Evolutionary conservation across 2,329 filamentous ascomycete genomes (phyloP), one percentile per base, ranked within the genome.

Genomic region (Epichloe sibirici): DNA sequence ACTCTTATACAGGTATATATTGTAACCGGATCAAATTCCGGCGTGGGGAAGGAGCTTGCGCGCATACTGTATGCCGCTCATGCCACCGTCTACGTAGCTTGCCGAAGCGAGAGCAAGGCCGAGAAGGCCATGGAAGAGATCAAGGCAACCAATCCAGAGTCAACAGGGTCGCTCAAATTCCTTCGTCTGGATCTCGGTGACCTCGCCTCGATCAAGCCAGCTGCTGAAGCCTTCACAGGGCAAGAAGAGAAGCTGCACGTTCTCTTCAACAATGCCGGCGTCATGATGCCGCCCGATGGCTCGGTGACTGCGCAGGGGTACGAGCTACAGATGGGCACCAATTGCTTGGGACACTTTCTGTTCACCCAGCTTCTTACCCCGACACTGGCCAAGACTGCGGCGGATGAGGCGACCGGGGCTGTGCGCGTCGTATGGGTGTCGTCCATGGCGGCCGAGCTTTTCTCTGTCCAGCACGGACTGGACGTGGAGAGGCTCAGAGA

Each of bases 81-180:
- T 51, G 77, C 69, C 38, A 78, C 67, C 1, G 73, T 82, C n/a
- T 82, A 80, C 62, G 62, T 79, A 28, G 76, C 76, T 4, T 71
- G 72, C 3, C 75, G 78, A 34, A 72, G 64, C 3, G 59, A 67
- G 37, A 62, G 68, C n/a, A 76, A 75, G 55, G 75, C 68, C 12
- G 61, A 63, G 3, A 55, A 61, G 0, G 75, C 75, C 40, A 75
- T 82, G 45, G 60, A 65, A 4, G 55, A 62, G 5, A 73, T 81
- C 57, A 65, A 69, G 52, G 51, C 62, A 28, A 56, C 61, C 3
- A 54, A 62, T 13, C 68, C 72, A 1, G 56, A 59, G 37, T 73
- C 65, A 2, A 64, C 62, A 3, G 74, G 74, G 38, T 61, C 58
- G 0, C 56, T 78, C 11, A 66, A 66, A 38, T 74, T 72, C 51